Base-by-base conservation (phyloP, 2,329 filamentous ascomycete genomes). In the Coniochaeta hoffmannii region DNA sequence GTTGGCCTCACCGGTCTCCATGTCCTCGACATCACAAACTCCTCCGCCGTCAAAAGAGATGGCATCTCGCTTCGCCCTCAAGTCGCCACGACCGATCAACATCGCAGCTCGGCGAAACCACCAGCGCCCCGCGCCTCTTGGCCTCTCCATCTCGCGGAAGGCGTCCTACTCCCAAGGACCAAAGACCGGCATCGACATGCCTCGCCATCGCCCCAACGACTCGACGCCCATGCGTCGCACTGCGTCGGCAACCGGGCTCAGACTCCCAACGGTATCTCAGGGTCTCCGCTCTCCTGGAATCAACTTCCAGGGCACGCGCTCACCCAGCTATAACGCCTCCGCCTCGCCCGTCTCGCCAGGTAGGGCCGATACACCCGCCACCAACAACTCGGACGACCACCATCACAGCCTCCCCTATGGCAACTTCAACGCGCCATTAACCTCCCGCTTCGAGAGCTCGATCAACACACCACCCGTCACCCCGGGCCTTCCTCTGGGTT, bases 401-500 rank as follows among this genome's bases (percentile, higher is more conserved):
- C 64, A n/a, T n/a, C n/a, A 65, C 15, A 59, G 58, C n/a, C 64
- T 62, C 34, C 53, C 63, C 1, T 63, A 63, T 14, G 60, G 63
- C 6, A 60, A 61, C 9, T 32, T 57, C 53, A 59, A 56, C n/a
- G 53, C 58, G 17, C 54, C 66, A 12, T 62, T 70, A 41, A 19
- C 41, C 5, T 12, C 41, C 19, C 19, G 41, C 11, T 46, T 46
- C 22, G 75, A 79, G 58, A 68, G 73, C 19, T 75, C 74, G 17
- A 67, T 81, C 51, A 77, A 77, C 61, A 81, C 79, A 6, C 79
- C 79, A 14, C 79, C 79, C 2, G 75, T 73, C 4, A 82, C 79
- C 1, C 79, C 79, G 0, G 77, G 77, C 15, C 62, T 80, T 34
- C 65, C 31, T 11, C 31, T 38, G 7, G 34, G 34, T n/a, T 46